phyloP scores from a whole-genome alignment of 2,329 filamentous ascomycete genomes.

The Colletotrichum agaves region DNA sequence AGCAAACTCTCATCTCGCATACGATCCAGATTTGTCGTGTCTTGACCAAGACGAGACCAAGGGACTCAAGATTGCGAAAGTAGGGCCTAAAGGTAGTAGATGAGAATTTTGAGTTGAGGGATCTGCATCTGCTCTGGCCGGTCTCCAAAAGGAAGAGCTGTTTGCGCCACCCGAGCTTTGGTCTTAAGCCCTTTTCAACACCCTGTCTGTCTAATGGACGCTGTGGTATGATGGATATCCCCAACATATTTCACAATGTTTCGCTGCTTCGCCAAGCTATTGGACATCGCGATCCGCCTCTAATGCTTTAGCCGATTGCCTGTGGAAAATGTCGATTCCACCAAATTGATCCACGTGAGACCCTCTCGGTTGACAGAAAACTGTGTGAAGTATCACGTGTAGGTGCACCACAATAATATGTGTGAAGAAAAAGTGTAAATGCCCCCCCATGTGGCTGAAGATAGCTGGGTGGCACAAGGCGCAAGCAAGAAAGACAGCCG shows the following conservation, averaged over 20 bases:
- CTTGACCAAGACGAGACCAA: background rate
- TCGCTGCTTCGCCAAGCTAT: too few species aligned
- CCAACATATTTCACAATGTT: background rate
- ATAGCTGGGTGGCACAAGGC: too few species aligned
- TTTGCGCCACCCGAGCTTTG: too few species aligned
- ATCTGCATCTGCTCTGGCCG: too few species aligned
- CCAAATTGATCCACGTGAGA: background rate
- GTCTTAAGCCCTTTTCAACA: background rate
- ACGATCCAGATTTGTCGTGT: background rate
- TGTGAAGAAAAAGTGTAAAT: too few species aligned
- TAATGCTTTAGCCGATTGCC: background rate
- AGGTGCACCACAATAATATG: too few species aligned
- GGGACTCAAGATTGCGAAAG: too few species aligned
- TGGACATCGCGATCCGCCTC: background rate
- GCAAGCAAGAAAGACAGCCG: background rate
- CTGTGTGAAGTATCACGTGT: background rate
- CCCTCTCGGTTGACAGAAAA: background rate
- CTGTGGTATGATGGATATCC: background rate
- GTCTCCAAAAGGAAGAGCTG: too few species aligned
- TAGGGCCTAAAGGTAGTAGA: too few species aligned
- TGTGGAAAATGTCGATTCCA: background rate
- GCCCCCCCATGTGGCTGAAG: too few species aligned
- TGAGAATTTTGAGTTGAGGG: too few species aligned
- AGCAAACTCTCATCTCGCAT: slow-evolving; percentile 1
- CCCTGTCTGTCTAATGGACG: background rate